Percentiles rank a stretch among this genome's conserved stretches.
phyloP scores from a whole-genome alignment of 164 flowering plant species.

The Tetrastigma voinierianum region DNA sequence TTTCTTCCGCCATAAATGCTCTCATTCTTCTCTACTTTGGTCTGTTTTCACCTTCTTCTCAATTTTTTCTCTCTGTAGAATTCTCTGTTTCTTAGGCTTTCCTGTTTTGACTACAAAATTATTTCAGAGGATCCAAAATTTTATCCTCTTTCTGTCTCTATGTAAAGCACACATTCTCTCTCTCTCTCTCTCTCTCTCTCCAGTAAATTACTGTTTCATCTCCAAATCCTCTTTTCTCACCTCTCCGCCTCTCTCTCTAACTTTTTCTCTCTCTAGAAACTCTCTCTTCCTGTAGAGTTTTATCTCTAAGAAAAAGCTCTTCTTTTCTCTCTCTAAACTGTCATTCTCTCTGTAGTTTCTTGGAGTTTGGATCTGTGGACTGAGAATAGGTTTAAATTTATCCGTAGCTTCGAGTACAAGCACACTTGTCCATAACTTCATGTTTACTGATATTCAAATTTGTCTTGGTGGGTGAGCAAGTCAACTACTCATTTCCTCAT shows the following conservation, averaged over 20 bases:
- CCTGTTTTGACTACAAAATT: too few species aligned
- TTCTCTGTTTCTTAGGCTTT: background rate
- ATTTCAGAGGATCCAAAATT: too few species aligned
- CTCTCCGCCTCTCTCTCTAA: conserved; percentile 14
- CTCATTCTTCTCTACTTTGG: too few species aligned
- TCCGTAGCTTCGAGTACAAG: background rate
- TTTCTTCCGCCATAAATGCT: too few species aligned
- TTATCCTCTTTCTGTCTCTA: too few species aligned
- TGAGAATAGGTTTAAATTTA: background rate
- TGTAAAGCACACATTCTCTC: too few species aligned
- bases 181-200: too few species aligned
- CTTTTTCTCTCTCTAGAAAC: background rate
- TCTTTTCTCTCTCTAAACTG: background rate
- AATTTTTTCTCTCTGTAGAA: conserved; percentile 4
- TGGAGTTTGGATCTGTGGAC: conserved; percentile 12
- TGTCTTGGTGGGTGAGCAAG: conserved; percentile 22
- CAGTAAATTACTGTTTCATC: too few species aligned
- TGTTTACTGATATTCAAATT: conserved; percentile 20
- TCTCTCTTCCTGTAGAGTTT: background rate
- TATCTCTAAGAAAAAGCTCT: background rate
- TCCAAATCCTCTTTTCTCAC: background rate
- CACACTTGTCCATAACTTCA: conserved; percentile 6
- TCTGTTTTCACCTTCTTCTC: background rate
- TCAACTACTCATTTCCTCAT: background rate
- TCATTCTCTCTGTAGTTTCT: background rate